Percentiles rank a stretch among this genome's conserved stretches.
These are phyloP conservation scores for Candida ponderosae DNA, from an alignment of 805 yeast genomes.

Conservation along the genomic window DNA sequence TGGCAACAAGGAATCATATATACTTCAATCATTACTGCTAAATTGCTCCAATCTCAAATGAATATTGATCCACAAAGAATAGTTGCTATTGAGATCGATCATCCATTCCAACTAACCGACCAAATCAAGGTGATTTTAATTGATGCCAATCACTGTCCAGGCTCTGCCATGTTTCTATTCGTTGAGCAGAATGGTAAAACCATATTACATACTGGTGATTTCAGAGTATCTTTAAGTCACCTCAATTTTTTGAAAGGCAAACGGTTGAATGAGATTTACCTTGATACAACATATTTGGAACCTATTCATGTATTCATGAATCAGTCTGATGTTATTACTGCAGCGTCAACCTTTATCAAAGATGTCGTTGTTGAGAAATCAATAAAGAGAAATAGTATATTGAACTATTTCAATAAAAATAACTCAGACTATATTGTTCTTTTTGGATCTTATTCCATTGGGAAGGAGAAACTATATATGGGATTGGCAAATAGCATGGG, in stretches of 20 bases:
- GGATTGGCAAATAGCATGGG: conserved; percentile 44
- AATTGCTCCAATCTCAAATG: conserved; percentile 45
- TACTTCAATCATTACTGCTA: conserved; percentile 64
- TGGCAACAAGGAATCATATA: conserved; percentile 74
- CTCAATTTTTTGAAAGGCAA: conserved; percentile 12
- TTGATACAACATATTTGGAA: conserved; percentile 86
- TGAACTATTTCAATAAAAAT: conserved; percentile 25
- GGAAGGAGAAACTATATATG: conserved; percentile 82
- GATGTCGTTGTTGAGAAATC: conserved; percentile 25
- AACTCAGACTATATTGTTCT: conserved; percentile 41
- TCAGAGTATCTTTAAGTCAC: conserved; percentile 54
- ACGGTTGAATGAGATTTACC: conserved; percentile 54
- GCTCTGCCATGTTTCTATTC: conserved; percentile 76
- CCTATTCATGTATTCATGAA: conserved; percentile 72
- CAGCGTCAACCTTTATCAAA: conserved; percentile 46
- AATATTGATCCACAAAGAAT: conserved; percentile 41
- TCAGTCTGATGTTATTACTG: conserved; percentile 59
- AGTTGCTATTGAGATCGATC: conserved; percentile 33
- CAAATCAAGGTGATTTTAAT: conserved; percentile 48
- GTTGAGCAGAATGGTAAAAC: conserved; percentile 18
- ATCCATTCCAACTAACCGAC: conserved; percentile 30
- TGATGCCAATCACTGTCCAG: conserved; percentile 97
- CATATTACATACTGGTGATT: conserved; percentile 87
- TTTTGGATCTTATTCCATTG: conserved; percentile 87
- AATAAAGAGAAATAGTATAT: conserved; percentile 20